Percentiles rank a stretch among this genome's conserved stretches.
Conservation (phyloP, 768 basidiomycete genomes). For the Trametes gibbosa region DNA sequence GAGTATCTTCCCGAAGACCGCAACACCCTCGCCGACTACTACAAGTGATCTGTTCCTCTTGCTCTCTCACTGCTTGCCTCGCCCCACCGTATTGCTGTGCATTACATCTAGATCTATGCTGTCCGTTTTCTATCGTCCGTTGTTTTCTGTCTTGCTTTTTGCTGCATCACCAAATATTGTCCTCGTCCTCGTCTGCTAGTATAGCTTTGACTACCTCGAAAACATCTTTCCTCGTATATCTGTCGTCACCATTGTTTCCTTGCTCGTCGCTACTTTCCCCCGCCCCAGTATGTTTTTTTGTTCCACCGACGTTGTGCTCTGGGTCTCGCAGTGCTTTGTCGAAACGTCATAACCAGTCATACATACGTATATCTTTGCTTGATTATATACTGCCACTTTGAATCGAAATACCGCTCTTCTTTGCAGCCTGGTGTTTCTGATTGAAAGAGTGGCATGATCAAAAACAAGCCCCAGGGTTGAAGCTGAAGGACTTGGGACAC, state of each 20-base stretch:
- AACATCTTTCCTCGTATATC: background rate
- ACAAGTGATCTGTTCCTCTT: conserved; percentile 2
- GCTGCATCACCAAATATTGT: background rate
- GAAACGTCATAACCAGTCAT: no score
- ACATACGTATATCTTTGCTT: background rate
- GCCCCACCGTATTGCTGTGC: background rate
- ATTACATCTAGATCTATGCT: background rate
- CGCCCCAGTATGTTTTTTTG: background rate
- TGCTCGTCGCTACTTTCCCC: background rate
- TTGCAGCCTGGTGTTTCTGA: no score
- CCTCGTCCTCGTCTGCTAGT: background rate
- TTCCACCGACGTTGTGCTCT: background rate
- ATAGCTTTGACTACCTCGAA: background rate
- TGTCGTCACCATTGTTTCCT: background rate
- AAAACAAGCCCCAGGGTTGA: no score
- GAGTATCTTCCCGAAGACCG: conserved; percentile 11
- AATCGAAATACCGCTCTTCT: background rate
- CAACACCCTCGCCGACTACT: conserved; percentile 9
- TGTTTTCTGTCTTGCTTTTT: background rate
- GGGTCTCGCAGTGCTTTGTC: background rate
- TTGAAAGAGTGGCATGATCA: no score
- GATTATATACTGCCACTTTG: background rate
- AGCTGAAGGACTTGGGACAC: no score
- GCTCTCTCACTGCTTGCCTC: background rate
- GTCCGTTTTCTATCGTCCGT: background rate